phyloP scores from a whole-genome alignment of 257 asterid species.

The Orobanche coerulescens region DNA sequence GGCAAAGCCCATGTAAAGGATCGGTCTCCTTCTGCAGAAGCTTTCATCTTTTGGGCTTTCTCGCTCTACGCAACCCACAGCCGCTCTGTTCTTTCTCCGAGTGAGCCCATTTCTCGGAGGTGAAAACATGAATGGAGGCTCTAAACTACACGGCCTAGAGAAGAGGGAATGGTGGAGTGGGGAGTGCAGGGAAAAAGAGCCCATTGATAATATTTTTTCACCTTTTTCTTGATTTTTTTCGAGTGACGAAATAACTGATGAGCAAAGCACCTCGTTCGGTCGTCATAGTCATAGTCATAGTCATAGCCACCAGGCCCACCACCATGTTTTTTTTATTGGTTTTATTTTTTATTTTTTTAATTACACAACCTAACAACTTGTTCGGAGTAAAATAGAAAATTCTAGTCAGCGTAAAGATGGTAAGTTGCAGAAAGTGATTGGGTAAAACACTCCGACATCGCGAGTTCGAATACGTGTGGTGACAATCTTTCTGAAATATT shows the following conservation, averaged over 20 bases:
- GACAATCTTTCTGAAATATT: too few species aligned
- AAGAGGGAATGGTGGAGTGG: slow-evolving; percentile 32
- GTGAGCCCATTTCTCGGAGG: slow-evolving; percentile 31
- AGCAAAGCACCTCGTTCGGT: slow-evolving; percentile 23
- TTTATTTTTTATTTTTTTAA: too few species aligned
- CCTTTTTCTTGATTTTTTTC: slow-evolving; percentile 20
- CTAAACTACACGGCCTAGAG: slow-evolving; percentile 25
- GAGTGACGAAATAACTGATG: slow-evolving; percentile 3
- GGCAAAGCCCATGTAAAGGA: slow-evolving; percentile 56
- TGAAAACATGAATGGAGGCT: slow-evolving; percentile 30
- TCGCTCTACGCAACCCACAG: slow-evolving; percentile 30
- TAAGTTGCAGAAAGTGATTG: too few species aligned
- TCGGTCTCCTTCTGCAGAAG: slow-evolving; percentile 36
- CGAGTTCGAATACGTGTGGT: too few species aligned
- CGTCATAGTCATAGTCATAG: too few species aligned
- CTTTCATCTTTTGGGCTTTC: slow-evolving; percentile 29
- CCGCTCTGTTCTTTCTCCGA: slow-evolving; percentile 29
- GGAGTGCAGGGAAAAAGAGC: slow-evolving; percentile 31
- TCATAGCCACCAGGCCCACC: too few species aligned
- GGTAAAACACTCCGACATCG: too few species aligned
- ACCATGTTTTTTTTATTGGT: too few species aligned
- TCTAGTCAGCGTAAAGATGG: too few species aligned
- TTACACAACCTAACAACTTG: too few species aligned
- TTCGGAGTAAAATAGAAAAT: too few species aligned
- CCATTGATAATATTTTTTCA: slow-evolving; percentile 25